A percentile compares a stretch with the other conserved stretches of the same genome.
Evolutionary conservation across 768 basidiomycete species (phyloP).

Genomic region (Phylloporus sp.): DNA sequence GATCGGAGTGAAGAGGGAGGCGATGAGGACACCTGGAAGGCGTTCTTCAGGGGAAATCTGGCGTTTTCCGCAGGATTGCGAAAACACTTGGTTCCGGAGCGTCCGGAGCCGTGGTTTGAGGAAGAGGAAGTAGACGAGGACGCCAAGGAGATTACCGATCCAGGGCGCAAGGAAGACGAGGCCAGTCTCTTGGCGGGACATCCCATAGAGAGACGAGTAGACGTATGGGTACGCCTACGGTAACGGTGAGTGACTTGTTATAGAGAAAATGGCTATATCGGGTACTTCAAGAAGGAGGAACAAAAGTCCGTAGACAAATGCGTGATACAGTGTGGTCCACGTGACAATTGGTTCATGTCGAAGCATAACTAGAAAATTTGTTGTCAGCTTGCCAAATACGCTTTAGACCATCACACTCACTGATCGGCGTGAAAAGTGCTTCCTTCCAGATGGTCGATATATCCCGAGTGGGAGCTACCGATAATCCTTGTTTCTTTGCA

Average conservation of each 20-base stretch:
- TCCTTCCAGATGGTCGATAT: conserved; percentile 18
- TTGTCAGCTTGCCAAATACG: not conserved
- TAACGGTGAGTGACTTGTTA: not conserved
- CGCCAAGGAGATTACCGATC: conserved; percentile 24
- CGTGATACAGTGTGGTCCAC: conserved; percentile 29
- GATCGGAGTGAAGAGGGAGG: conserved; percentile 25
- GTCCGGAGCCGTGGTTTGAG: conserved; percentile 21
- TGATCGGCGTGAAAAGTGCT: conserved; percentile 23
- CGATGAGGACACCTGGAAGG: conserved; percentile 24
- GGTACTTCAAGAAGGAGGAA: conserved; percentile 29
- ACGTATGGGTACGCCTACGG: conserved; percentile 22
- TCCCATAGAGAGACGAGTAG: conserved; percentile 17
- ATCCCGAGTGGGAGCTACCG: not conserved
- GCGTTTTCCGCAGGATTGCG: conserved; percentile 19
- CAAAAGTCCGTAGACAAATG: conserved; percentile 28
- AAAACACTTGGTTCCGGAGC: conserved; percentile 11
- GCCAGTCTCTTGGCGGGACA: conserved; percentile 23
- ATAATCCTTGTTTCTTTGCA: conserved; percentile 7
- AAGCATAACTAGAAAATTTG: conserved; percentile 19
- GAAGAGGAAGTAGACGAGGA: conserved; percentile 23
- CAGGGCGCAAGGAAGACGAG: conserved; percentile 26
- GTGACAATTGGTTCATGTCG: conserved; percentile 23
- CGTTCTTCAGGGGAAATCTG: conserved; percentile 26
- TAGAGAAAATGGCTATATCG: not conserved
- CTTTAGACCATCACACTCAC: conserved; percentile 14